A percentile compares a stretch with the other conserved stretches of the same genome.
phyloP scores from a whole-genome alignment of 345 rosid species.

The Syzygium oleosum region DNA sequence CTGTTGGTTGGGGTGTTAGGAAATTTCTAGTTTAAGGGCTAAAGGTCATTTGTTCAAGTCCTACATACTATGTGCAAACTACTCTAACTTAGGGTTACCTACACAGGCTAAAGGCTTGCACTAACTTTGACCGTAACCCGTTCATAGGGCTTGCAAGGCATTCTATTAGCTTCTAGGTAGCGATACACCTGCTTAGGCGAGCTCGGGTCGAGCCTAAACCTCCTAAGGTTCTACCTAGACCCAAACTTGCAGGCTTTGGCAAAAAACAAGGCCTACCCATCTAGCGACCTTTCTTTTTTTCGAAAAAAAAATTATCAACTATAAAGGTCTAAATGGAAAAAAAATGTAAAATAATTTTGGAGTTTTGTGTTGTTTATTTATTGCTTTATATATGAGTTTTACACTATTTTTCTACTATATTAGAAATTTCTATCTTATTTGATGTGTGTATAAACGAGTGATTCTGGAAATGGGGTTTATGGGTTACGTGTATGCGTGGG shows the following conservation, averaged over 20 bases:
- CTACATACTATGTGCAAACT: not conserved
- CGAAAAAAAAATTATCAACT: not conserved
- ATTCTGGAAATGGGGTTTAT: no score
- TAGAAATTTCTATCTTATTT: not conserved
- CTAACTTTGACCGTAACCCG: not conserved
- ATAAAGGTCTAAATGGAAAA: not conserved
- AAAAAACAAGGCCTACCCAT: not conserved
- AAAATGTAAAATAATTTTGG: not conserved
- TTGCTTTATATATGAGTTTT: not conserved
- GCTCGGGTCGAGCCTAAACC: not conserved
- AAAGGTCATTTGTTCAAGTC: not conserved
- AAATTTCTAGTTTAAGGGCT: not conserved
- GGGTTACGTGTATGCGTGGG: no score
- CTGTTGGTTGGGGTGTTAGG: not conserved
- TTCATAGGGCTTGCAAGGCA: not conserved
- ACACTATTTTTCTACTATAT: not conserved
- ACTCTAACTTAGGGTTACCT: not conserved
- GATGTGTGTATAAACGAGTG: no score
- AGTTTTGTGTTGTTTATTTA: not conserved
- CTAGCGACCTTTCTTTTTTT: not conserved
- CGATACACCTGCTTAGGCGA: not conserved
- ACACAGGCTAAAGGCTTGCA: not conserved
- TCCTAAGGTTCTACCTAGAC: not conserved
- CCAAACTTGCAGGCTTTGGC: not conserved
- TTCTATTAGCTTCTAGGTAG: not conserved